Base-by-base conservation (phyloP, 768 basidiomycete genomes). In the Rhodotorula kratochvilovae region DNA sequence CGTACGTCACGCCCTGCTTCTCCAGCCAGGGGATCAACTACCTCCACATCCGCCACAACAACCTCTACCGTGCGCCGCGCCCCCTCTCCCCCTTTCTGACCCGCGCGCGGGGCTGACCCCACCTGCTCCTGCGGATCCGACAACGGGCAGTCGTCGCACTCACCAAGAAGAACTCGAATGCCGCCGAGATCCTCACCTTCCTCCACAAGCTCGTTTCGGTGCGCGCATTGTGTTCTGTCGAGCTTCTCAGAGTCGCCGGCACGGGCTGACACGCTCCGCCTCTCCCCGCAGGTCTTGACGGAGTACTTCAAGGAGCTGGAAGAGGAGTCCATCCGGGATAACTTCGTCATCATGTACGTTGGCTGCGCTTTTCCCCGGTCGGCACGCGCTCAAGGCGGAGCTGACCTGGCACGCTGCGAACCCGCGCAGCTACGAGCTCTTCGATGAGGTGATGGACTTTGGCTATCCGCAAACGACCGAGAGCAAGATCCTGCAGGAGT, bases 401-500 rank as follows among this genome's bases (percentile, higher is more conserved):
- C 51, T 63, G 36, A 53, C 59, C 31, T 17, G 7, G n/a, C 2
- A 3, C 25, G n/a, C 21, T 5, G 6, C 33, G 16, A 25, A 2
- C 48, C 23, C 48, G 11, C 48, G 48, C 64, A 70, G 68, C 68
- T 99, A 96, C 81, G 95, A 98, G 80, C 86, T 98, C 64, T 86
- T 99, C 84, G 95, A 98, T 78, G 96, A 99, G 84, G 97, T 98
- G 92, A 97, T 98, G 93, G 96, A 99, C 83, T 99, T 96, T 81
- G 96, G 96, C 15, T 97, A 89, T 80, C 95, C 96, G 0, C 96
- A 98, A 81, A 99, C 95, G 53, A 98, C 96, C 25, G 96, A 99
- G 83, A 92, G 91, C 85, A 98, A 99, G 85, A 99, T 98, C 76
- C 82, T 98, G 62, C 95, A 98, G 82, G 95, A 98, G 89, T 91